Base-by-base conservation (phyloP, 768 basidiomycete genomes). In the Trametes maxima region DNA sequence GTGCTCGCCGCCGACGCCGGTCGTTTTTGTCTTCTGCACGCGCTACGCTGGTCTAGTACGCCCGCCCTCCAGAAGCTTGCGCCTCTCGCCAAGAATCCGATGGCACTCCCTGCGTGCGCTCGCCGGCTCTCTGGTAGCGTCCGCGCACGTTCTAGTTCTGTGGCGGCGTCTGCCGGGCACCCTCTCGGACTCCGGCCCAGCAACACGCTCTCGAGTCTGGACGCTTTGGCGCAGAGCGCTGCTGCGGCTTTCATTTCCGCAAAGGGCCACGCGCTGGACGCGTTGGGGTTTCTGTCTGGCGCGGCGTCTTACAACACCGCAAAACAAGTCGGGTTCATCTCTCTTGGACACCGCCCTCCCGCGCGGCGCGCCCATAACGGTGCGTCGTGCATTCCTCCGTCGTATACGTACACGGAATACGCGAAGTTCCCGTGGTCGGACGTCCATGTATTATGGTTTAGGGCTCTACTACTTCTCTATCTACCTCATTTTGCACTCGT, bases 401-500 rank as follows among this genome's bases (percentile, higher is more conserved):
- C 45, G 21, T 24, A 5, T 13, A 19, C 2, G 2, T 24, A 22
- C 45, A 13, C 21, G 5, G n/a, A 44, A 33, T 33, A 33, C 8
- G 4, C 28, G 8, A 33, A 3, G 8, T 33, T 33, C 8, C 8
- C 28, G 28, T 8, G 28, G 28, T 3, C 13, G 19, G 24, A 13
- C 5, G 5, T 21, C 24, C 22, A 21, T 47, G 6, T 11, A 6
- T 13, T 13, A 10, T 47, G 21, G 14, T 6, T 37, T 16, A 22
- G 11, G 36, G 21, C 54, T 25, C 25, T 25, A 10, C 42, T 45
- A 44, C 21, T 35, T 8, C 24, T 12, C 19, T 47, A 1, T 22
- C 57, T 62, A 62, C 61, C 61, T 57, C 61, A 62, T 56, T n/a
- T 16, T 17, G 39, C 50, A 35, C 24, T 47, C 25, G 56, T 48